Evolutionary conservation across 164 flowering plant species (phyloP).

Genomic region (Liriodendron chinense): DNA sequence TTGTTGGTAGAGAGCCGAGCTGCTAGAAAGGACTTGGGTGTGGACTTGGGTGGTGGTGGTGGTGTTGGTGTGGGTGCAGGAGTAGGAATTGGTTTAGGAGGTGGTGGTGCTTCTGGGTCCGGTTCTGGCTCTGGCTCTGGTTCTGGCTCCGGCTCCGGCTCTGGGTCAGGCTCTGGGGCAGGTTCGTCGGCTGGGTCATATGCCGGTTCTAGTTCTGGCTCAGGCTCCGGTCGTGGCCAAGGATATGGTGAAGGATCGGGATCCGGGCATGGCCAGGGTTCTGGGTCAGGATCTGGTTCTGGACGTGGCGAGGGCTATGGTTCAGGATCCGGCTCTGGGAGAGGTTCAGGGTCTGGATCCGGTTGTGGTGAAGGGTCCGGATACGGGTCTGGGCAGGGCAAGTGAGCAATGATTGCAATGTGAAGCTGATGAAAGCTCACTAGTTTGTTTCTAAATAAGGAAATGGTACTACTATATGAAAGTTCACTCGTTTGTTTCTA

Average conservation of each 20-base stretch:
- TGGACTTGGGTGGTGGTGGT: conserved; percentile 34
- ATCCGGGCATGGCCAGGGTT: conserved; percentile 4
- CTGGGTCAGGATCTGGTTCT: conserved; percentile 4
- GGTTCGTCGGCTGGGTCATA: conserved; percentile 9
- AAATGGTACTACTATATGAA: too few species aligned
- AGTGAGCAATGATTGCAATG: conserved; percentile 8
- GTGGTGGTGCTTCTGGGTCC: conserved; percentile 22
- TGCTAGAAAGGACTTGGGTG: conserved; percentile 37
- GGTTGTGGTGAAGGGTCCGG: conserved; percentile 32
- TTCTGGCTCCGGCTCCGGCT: conserved; percentile 15
- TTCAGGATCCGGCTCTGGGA: neutral
- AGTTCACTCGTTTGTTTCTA: too few species aligned
- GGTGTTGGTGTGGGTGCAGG: conserved; percentile 22
- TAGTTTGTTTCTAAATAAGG: neutral
- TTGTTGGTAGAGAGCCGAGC: conserved; percentile 27
- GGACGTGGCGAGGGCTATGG: conserved; percentile 2
- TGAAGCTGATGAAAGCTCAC: neutral
- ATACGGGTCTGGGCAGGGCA: conserved; percentile 25
- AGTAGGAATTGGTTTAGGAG: conserved; percentile 30
- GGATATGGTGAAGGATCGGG: neutral
- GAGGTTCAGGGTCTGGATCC: conserved; percentile 20
- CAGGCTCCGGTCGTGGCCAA: neutral
- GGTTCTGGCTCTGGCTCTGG: conserved; percentile 20
- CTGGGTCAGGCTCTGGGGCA: conserved; percentile 20
- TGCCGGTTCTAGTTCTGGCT: conserved; percentile 8